Evolutionary conservation across 2,329 filamentous ascomycete species (phyloP), one percentile per base, ranked within the genome.

Genomic region (Colletotrichum lentis): DNA sequence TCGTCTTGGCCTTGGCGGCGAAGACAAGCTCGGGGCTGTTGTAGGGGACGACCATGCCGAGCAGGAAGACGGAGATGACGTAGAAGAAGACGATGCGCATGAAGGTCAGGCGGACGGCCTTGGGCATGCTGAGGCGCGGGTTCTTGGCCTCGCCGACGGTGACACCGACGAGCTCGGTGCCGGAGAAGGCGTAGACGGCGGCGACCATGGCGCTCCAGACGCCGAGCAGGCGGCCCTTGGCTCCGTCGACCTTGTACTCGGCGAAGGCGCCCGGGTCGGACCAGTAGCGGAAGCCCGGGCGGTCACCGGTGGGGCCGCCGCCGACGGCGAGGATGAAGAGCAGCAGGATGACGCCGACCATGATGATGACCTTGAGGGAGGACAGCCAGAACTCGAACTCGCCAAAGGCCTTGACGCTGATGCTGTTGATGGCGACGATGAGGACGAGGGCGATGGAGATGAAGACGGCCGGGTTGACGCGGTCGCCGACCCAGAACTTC

Each of bases 41-140:
- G 80, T 90, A 91, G 0, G 88, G 87, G 1, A 92, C 86, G 14
- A 90, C 81, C 80, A 90, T 90, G 64, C 90, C 90, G 6, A 91
- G 79, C 52, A 91, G 83, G 52, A 91, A 80, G 18, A 91, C 88
- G 8, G 85, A 87, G 35, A 89, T 76, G 64, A 89, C 82, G 78
- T 91, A 91, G 80, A 92, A 92, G 77, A 91, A 82, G 69, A 90
- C 76, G 73, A 91, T 91, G 22, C 90, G 89, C 78, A 85, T 88
- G 76, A 91, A 90, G 46, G 89, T 91, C 63, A 91, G 83, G 73
- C 86, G 89, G 77, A 91, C 90, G 31, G 89, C 90, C 52, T 85
- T 82, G 2, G 89, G 89, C 64, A 91, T 88, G 56, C 87, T 90
- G 75, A 85, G 85, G 71, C 88, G 84, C 2, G 89, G 89, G 76